Evolutionary conservation across 1,284 basidiomycete species (phyloP), one percentile per base, ranked within the genome.

Genomic region (Termitomyces sp.): DNA sequence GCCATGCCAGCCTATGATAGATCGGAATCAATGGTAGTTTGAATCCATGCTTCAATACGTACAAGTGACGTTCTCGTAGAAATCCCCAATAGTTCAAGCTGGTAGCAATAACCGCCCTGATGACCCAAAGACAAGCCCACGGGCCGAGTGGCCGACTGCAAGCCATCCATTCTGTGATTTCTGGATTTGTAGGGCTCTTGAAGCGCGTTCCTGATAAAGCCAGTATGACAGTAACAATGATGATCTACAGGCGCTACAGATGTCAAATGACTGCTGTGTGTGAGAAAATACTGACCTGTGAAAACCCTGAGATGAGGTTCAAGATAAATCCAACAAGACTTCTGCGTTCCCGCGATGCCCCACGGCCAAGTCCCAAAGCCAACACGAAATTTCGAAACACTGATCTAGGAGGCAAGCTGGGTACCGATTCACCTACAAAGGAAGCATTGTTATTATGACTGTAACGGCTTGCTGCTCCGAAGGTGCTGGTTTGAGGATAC

Each of bases 51-150:
- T 13, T 33, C 39, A 8, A 38, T 33, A 50, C 76, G 60, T 63
- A 81, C 75, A 67, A 64, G 41, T 68, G 65, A 46, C 76, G 76
- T 58, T 82, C 75, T 50, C 81, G 70, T 30, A 67, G 59, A 65
- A 78, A 90, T 42, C 79, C 78, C 86, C 85, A 90, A 57, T 79
- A 78, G 1, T 81, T 74, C 56, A 89, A 64, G 13, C 66, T 62
- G 33, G 75, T 73, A 3, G 81, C 80, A 38, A 88, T 64, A 7
- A 73, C 62, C 5, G 82, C 80, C 57, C 86, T 76, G 21, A 77
- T 71, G 24, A 85, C 67, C 86, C 89, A 91, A 3, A 91, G 70
- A 47, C 77, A 76, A 54, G 83, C 79, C 89, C 88, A 91, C 3
- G 75, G 70, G 0, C 88, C 88, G 10, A 91, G 67, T 4, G 88